A percentile compares a stretch with the other conserved stretches of the same genome.
phyloP scores from a whole-genome alignment of 331 rosid species.

The Quercus lobata region DNA sequence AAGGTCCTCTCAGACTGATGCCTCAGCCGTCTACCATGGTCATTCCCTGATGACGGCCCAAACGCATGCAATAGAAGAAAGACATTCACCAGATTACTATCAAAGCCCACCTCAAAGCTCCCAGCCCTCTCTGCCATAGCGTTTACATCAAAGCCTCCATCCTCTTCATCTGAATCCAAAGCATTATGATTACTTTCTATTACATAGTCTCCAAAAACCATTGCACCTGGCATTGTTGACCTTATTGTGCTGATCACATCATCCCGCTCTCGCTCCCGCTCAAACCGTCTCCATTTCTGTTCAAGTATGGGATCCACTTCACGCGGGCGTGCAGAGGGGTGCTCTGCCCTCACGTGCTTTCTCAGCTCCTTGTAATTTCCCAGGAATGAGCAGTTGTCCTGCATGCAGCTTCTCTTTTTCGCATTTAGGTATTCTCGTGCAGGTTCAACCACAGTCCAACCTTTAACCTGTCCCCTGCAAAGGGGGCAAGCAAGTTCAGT shows the following conservation, averaged over 20 bases:
- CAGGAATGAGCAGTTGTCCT: conserved; percentile 73
- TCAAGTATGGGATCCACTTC: conserved; percentile 80
- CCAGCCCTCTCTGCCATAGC: conserved; percentile 35
- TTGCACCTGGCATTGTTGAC: conserved; percentile 87
- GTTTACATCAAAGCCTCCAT: conserved; percentile 38
- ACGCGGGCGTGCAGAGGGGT: conserved; percentile 81
- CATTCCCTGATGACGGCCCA: conserved; percentile 55
- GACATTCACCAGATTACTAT: conserved; percentile 68
- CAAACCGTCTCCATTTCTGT: conserved; percentile 93
- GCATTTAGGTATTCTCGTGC: conserved; percentile 82
- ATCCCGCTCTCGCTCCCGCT: conserved; percentile 84
- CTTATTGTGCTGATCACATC: conserved; percentile 95
- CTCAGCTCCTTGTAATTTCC: conserved; percentile 89
- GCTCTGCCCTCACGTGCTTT: conserved; percentile 79
- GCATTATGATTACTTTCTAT: conserved; percentile 67
- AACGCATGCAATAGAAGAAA: conserved; percentile 84
- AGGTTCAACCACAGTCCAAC: conserved; percentile 97
- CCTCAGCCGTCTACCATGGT: conserved; percentile 47
- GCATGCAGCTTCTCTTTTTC: conserved; percentile 89
- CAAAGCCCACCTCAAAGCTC: conserved; percentile 61
- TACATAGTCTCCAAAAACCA: conserved; percentile 89
- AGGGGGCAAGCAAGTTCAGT: conserved; percentile 74
- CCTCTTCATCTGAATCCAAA: conserved; percentile 66
- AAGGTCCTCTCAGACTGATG: conserved; percentile 41
- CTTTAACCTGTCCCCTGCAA: conserved; percentile 88